A percentile compares a stretch with the other conserved stretches of the same genome.
Evolutionary conservation across 129 eudicot species (phyloP).

Genomic region (Flaveria ramosissima): DNA sequence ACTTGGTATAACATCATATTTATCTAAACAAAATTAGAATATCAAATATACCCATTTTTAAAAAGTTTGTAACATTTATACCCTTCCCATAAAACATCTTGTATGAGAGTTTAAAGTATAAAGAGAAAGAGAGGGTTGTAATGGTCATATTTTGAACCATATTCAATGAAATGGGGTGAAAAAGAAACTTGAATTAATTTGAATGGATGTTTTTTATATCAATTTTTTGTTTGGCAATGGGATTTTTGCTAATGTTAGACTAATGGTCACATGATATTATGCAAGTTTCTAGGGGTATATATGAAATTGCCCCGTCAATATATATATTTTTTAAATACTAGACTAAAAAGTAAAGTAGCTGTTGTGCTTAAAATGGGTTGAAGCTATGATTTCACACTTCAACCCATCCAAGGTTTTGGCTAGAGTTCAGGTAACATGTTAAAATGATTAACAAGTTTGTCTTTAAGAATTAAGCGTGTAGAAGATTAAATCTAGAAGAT

Average conservation of each 20-base stretch:
- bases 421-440: background rate
- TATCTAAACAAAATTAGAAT: background rate
- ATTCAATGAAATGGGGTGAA: background rate
- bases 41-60: background rate
- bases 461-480: background rate
- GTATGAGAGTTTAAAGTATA: background rate
- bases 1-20: background rate
- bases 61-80: background rate
- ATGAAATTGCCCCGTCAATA: background rate
- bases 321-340: background rate
- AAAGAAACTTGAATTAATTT: background rate
- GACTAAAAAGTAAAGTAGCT: background rate
- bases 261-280: background rate
- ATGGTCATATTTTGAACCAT: background rate
- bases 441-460: background rate
- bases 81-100: background rate
- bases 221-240: background rate
- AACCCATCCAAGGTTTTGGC: background rate
- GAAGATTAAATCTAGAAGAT: slow-evolving; percentile 3
- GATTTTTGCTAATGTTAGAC: no score
- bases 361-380: background rate
- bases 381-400: background rate
- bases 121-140: background rate
- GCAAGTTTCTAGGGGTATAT: background rate
- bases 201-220: background rate